Base-by-base conservation (phyloP, 768 basidiomycete genomes). In the Lactarius tabidus region DNA sequence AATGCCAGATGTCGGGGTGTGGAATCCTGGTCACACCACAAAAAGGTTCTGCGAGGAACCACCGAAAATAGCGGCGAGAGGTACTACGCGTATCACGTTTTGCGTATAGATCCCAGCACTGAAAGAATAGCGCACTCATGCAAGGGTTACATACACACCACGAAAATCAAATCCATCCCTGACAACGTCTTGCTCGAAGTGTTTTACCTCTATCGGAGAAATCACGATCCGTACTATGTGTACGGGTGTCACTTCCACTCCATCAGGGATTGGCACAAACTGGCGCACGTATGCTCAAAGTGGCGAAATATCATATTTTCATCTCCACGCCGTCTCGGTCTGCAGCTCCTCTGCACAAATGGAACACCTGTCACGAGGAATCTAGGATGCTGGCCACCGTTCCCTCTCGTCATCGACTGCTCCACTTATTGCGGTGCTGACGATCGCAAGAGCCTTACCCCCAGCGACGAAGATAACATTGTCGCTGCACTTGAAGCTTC, bases 241-340 rank as follows among this genome's bases (percentile, higher is more conserved):
- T 48, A 26, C 29, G 2, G 28, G 18, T 31, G 6, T 26, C 28
- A 31, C 52, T 33, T 17, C 10, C 28, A 15, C 14, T 10, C 18
- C 18, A 17, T 60, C 1, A 35, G 45, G 45, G 23, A 23, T 26
- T 65, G 63, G 63, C 31, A 28, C 17, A 18, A 7, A 31, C 39
- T 64, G n/a, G 39, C n/a, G 10, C 63, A 64, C 17, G 63, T 64
- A 6, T 54, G 38, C n/a, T 39, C 23, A 53, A 54, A 52, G 36
- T 64, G 63, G 63, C 51, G 63, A 15, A 1, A 3, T 18, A 6
- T 64, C 20, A 18, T 64, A 14, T 55, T 64, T 23, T 23, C 52
- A 10, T 64, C 63, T 1, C 52, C 51, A n/a, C 52, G 12, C 7
- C 63, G 63, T 39, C 41, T 64, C 26, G 14, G n/a, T 18, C 38